phyloP scores from a whole-genome alignment of 768 basidiomycete species.

The Phylloporus rhodoxanthus region DNA sequence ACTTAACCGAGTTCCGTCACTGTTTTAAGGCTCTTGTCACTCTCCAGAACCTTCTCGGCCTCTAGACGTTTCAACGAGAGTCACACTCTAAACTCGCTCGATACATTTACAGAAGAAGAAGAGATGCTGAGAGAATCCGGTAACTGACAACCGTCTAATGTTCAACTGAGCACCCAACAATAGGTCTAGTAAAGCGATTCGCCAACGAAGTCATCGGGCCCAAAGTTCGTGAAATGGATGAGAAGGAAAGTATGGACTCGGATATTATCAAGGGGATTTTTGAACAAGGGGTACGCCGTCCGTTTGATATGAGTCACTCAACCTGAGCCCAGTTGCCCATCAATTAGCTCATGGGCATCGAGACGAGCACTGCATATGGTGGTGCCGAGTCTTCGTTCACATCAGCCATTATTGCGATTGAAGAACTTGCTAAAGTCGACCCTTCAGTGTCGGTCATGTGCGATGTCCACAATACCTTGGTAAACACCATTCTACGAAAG shows the following conservation, averaged over 20 bases:
- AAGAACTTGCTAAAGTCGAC: constrained; percentile 94
- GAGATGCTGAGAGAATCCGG: constrained; percentile 88
- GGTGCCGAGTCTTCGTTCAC: constrained; percentile 92
- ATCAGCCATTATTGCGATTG: constrained; percentile 91
- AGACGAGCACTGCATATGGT: constrained; percentile 76
- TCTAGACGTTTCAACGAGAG: constrained; percentile 28
- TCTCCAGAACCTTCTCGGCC: constrained; percentile 20
- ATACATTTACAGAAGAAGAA: constrained; percentile 90
- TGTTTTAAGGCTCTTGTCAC: not conserved
- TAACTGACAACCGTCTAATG: constrained; percentile 31
- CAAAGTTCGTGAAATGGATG: constrained; percentile 95
- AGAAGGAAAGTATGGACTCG: constrained; percentile 92
- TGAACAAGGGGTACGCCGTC: constrained; percentile 78
- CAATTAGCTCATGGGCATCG: constrained; percentile 91
- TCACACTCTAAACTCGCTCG: constrained; percentile 53
- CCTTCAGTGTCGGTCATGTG: constrained; percentile 94
- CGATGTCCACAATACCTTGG: constrained; percentile 98
- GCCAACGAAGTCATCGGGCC: constrained; percentile 86
- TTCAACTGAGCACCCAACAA: constrained; percentile 4
- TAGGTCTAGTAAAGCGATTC: constrained; percentile 71
- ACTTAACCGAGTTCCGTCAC: not conserved
- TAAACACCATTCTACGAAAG: constrained; percentile 88
- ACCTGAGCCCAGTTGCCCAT: not conserved
- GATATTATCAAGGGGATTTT: constrained; percentile 82
- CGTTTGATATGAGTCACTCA: not conserved